phyloP scores from a whole-genome alignment of 257 asterid genomes.

The Przewalskia tangutica region DNA sequence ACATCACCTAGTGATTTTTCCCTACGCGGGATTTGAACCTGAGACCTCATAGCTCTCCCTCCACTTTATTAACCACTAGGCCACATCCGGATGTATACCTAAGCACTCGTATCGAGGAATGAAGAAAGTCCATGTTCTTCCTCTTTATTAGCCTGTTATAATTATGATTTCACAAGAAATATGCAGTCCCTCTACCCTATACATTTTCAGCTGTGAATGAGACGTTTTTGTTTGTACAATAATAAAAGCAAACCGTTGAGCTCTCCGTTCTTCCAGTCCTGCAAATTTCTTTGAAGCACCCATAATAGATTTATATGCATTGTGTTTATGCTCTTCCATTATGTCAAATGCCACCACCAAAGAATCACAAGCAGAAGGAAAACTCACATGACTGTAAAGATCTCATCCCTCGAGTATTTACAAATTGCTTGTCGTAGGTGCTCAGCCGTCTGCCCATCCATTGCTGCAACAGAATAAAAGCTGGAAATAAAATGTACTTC shows the following conservation, averaged over 20 bases:
- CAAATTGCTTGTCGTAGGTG: conserved; percentile 63
- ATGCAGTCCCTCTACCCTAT: not conserved
- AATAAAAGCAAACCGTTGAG: not conserved
- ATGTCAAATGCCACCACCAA: not conserved
- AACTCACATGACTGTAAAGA: conserved; percentile 81
- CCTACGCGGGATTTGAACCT: not conserved
- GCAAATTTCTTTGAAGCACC: not conserved
- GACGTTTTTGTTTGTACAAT: not conserved
- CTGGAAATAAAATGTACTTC: conserved; percentile 76
- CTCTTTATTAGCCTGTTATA: not conserved
- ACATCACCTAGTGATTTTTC: not conserved
- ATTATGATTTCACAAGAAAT: not conserved
- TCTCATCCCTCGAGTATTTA: conserved; percentile 57
- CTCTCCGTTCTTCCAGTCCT: not conserved
- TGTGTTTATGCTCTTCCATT: not conserved
- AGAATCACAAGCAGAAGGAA: conserved; percentile 9
- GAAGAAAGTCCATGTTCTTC: not conserved
- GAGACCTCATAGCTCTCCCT: not conserved
- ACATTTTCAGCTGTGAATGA: not conserved
- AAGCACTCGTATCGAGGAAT: not conserved
- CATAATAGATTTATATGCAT: not conserved
- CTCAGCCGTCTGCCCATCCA: conserved; percentile 97
- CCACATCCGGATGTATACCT: not conserved
- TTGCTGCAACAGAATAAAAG: conserved; percentile 89
- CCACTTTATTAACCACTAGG: not conserved